A percentile compares a stretch with the other conserved stretches of the same genome.
Conservation (phyloP, 495 filamentous ascomycete genomes). For the Amniculicola lignicola region DNA sequence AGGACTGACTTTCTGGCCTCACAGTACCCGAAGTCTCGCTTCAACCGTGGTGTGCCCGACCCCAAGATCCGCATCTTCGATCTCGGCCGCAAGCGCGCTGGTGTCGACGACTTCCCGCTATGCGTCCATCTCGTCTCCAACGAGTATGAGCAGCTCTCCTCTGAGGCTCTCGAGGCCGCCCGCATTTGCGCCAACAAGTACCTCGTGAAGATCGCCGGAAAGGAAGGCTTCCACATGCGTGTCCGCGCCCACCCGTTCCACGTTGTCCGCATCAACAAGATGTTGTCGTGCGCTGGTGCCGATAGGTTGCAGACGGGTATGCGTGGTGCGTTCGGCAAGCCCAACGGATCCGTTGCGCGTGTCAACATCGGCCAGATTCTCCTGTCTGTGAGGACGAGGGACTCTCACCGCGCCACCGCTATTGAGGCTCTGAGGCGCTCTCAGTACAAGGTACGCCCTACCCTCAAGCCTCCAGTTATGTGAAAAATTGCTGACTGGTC, state of each 20-base stretch:
- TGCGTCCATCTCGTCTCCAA: conserved; percentile 96
- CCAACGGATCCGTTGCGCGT: conserved; percentile 94
- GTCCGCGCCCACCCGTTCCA: conserved; percentile 99
- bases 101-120: conserved; percentile 96
- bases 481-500: not conserved
- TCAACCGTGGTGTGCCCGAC: conserved; percentile 99
- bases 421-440: conserved; percentile 97
- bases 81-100: conserved; percentile 96
- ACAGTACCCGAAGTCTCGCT: conserved; percentile 99
- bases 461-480: not conserved
- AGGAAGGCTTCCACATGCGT: conserved; percentile 98
- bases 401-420: conserved; percentile 82
- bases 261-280: conserved; percentile 99
- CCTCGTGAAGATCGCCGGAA: conserved; percentile 93
- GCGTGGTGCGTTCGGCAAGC: conserved; percentile 99
- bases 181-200: conserved; percentile 76
- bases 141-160: conserved; percentile 98
- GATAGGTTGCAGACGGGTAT: conserved; percentile 99
- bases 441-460: conserved; percentile 74
- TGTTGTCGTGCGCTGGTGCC: conserved; percentile 99
- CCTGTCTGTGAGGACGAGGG: conserved; percentile 92
- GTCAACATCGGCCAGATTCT: conserved; percentile 99
- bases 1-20: conserved; percentile 14
- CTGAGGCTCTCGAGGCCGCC: conserved; percentile 96
- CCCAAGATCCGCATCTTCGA: conserved; percentile 99